phyloP scores from a whole-genome alignment of 2,329 filamentous ascomycete species.

The Colletotrichum spaethianum region DNA sequence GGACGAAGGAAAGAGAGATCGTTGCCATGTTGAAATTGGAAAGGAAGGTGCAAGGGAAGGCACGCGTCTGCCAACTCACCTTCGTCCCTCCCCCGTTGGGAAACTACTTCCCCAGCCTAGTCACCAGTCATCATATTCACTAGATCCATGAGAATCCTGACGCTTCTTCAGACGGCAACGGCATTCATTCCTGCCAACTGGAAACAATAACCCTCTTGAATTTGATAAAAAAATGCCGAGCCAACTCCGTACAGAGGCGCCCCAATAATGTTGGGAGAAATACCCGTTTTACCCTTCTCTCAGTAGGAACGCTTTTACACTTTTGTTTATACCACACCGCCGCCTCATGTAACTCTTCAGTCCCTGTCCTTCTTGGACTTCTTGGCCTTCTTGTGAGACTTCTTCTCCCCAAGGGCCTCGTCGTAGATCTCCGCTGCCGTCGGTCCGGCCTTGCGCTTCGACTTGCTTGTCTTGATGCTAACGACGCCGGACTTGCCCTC shows the following conservation, averaged over 20 bases:
- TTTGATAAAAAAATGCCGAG: conserved; percentile 18
- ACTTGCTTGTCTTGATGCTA: conserved; percentile 84
- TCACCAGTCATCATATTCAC: not conserved
- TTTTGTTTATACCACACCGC: conserved; percentile 19
- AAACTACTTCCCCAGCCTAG: not conserved
- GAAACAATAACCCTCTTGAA: conserved; percentile 12
- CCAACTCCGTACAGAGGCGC: conserved; percentile 36
- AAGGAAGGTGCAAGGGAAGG: not conserved
- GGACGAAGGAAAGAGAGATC: not conserved
- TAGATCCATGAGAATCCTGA: not conserved
- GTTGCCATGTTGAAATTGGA: too few relatives aligned
- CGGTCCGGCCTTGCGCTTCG: conserved; percentile 79
- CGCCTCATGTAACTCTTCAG: not conserved
- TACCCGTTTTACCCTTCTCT: conserved; percentile 30
- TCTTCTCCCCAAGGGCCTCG: conserved; percentile 69
- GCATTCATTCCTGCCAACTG: not conserved
- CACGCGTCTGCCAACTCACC: not conserved
- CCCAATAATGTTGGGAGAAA: conserved; percentile 24
- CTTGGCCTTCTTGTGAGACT: conserved; percentile 69
- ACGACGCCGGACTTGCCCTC: conserved; percentile 75
- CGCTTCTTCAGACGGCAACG: not conserved
- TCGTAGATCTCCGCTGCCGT: conserved; percentile 75
- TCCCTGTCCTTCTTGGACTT: conserved; percentile 51
- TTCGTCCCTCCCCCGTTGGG: not conserved
- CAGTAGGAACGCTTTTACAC: conserved; percentile 34